phyloP scores from a whole-genome alignment of 257 asterid genomes.

The Thymus mandschuricus region DNA sequence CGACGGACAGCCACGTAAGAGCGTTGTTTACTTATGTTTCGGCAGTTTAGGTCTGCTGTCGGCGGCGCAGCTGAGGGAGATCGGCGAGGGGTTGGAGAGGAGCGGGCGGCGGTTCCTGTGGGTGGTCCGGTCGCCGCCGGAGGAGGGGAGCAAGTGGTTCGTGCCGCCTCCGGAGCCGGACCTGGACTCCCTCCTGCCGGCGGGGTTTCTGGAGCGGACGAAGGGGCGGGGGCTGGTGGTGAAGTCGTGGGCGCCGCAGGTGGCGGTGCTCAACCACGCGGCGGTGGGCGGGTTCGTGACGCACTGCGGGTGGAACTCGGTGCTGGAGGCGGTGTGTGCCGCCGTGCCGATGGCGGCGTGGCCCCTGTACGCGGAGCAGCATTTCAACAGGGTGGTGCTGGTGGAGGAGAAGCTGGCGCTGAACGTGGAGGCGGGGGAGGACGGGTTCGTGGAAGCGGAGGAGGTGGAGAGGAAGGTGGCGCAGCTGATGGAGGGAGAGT shows the following conservation, averaged over 20 bases:
- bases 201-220: conserved; percentile 55
- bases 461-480: conserved; percentile 53
- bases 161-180: conserved; percentile 44
- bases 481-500: conserved; percentile 44
- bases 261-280: conserved; percentile 51
- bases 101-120: conserved; percentile 54
- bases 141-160: conserved; percentile 35
- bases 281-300: conserved; percentile 69
- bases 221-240: conserved; percentile 48
- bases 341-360: conserved; percentile 72
- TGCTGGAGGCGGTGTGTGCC: conserved; percentile 55
- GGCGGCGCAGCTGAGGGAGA: conserved; percentile 46
- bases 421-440: conserved; percentile 40
- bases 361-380: conserved; percentile 75
- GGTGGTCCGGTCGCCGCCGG: conserved; percentile 59
- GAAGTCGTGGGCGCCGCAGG: conserved; percentile 70
- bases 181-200: conserved; percentile 46
- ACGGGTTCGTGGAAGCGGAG: conserved; percentile 47
- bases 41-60: conserved; percentile 59
- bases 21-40: conserved; percentile 62
- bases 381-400: conserved; percentile 43
- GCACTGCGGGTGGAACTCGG: conserved; percentile 74
- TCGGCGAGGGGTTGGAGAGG: conserved; percentile 54
- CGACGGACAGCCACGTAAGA: conserved; percentile 51
- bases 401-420: conserved; percentile 59